Conservation (phyloP, 305 asterid genomes). For the Petunia hybrid region DNA sequence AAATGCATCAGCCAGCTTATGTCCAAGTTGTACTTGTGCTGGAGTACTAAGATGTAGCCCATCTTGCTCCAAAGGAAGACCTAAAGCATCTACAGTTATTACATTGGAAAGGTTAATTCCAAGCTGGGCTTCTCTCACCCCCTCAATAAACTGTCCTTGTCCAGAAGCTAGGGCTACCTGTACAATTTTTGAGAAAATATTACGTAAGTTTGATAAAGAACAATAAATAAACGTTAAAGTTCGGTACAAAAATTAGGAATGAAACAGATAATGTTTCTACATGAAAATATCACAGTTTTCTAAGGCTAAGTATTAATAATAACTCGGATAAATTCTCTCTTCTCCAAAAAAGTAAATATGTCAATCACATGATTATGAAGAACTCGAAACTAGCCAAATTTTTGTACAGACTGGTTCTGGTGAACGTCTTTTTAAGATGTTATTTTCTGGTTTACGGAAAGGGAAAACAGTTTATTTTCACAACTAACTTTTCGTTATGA, state of each 20-base stretch:
- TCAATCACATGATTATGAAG: not conserved
- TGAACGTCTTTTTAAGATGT: slow-evolving; percentile 16
- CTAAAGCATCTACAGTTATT: slow-evolving; percentile 38
- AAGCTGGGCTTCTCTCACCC: slow-evolving; percentile 36
- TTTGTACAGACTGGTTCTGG: not conserved
- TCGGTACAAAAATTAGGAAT: not conserved
- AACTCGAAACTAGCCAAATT: not conserved
- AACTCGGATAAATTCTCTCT: not conserved
- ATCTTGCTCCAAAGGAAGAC: slow-evolving; percentile 35
- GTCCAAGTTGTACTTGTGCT: slow-evolving; percentile 40
- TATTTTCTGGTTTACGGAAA: slow-evolving; percentile 2
- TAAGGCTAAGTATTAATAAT: not conserved
- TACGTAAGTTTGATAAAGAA: not conserved
- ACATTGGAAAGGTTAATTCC: slow-evolving; percentile 28
- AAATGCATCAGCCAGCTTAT: slow-evolving; percentile 39
- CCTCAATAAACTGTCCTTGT: slow-evolving; percentile 26
- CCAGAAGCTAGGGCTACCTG: slow-evolving; percentile 45
- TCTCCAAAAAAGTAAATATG: not conserved
- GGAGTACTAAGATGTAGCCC: slow-evolving; percentile 40
- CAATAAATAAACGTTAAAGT: not conserved
- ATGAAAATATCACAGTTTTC: not conserved
- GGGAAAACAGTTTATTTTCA: not conserved
- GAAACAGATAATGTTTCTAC: not conserved
- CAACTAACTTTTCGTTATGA: slow-evolving; percentile 26
- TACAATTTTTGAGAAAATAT: not conserved